Evolutionary conservation across 345 rosid genomes (phyloP).

Genomic region (Aquilaria sinensis): DNA sequence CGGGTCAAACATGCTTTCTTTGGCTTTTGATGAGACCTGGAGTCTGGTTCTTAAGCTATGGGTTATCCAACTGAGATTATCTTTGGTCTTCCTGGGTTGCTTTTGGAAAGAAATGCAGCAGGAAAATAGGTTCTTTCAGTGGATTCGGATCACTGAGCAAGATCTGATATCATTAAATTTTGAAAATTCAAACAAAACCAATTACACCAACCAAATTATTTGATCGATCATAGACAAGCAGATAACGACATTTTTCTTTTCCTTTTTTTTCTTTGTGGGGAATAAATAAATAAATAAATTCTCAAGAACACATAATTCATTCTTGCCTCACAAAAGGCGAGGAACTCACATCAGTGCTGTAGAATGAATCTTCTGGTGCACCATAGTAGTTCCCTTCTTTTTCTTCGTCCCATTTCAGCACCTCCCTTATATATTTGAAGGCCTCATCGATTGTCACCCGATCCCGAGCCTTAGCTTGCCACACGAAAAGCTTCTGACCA

Average conservation of each 20-base stretch:
- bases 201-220: no score
- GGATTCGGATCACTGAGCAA: background rate
- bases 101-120: background rate
- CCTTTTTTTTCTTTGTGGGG: background rate
- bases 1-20: no score
- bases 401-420: conserved; percentile 96
- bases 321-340: conserved; percentile 59
- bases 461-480: conserved; percentile 89
- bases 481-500: conserved; percentile 78
- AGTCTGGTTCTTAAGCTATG: no score
- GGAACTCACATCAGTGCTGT: conserved; percentile 92
- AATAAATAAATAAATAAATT: background rate
- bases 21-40: no score
- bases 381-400: conserved; percentile 71
- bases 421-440: conserved; percentile 87
- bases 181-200: no score
- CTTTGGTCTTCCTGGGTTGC: no score
- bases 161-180: no score
- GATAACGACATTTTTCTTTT: no score
- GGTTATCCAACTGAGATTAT: no score
- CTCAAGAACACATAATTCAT: conserved; percentile 20
- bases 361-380: conserved; percentile 78
- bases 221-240: no score
- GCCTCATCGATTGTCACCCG: conserved; percentile 67
- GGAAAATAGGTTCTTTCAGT: background rate